Percentiles rank a stretch among this genome's conserved stretches.
Evolutionary conservation across 202 grass and related monocot genomes (phyloP).

Genomic region (Zizania palustris): DNA sequence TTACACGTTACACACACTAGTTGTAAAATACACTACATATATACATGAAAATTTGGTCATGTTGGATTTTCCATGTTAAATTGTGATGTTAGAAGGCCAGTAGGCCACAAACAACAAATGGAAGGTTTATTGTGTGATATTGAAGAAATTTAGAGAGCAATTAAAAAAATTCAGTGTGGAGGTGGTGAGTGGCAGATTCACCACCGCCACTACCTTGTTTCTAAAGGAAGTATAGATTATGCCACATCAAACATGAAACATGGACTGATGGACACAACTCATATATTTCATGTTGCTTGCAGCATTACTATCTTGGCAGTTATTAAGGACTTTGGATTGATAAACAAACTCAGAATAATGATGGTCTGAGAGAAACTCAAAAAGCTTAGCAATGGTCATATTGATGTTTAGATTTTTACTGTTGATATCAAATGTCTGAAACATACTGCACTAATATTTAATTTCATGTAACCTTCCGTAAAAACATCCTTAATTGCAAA

Average conservation of each 20-base stretch:
- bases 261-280: not conserved
- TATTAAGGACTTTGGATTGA: not conserved
- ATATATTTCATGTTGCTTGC: constrained; percentile 12
- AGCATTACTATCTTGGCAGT: constrained; percentile 5
- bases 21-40: not conserved
- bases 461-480: not conserved
- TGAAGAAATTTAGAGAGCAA: not conserved
- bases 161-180: not conserved
- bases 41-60: not conserved
- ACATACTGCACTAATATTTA: not conserved
- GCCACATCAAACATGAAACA: not conserved
- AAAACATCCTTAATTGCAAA: not conserved
- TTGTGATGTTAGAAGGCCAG: not conserved
- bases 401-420: not conserved
- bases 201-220: not conserved
- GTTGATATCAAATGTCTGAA: constrained; percentile 17
- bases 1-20: not conserved
- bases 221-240: not conserved
- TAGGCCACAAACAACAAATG: not conserved
- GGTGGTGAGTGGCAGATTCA: not conserved
- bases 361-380: not conserved
- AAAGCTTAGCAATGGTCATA: not conserved
- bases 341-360: not conserved
- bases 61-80: not conserved
- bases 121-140: not conserved